Conservation (phyloP, 345 rosid genomes). For the Murraya koenigii region DNA sequence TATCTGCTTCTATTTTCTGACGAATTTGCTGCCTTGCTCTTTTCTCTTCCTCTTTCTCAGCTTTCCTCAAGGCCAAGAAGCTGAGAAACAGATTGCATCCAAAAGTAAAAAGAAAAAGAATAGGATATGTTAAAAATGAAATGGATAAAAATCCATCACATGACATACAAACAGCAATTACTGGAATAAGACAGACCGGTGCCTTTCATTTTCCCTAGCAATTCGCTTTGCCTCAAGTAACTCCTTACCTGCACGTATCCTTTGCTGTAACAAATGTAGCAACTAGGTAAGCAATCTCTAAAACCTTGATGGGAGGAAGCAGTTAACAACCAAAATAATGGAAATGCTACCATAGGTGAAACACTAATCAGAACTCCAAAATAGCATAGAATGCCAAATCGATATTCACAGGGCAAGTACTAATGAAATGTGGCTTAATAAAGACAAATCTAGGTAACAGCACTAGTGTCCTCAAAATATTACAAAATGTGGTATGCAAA, state of each 20-base stretch:
- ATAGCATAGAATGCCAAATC: background rate
- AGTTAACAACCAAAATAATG: background rate
- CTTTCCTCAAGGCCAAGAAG: conserved; percentile 45
- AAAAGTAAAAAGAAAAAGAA: conserved; percentile 12
- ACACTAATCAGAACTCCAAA: background rate
- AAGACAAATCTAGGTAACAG: background rate
- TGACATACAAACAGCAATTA: background rate
- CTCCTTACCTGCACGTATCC: conserved; percentile 71
- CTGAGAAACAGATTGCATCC: conserved; percentile 29
- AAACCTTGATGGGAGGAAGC: background rate
- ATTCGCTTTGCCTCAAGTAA: conserved; percentile 48
- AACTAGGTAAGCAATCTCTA: conserved; percentile 2
- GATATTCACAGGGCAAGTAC: background rate
- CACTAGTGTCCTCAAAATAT: background rate
- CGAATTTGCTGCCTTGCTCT: conserved; percentile 64
- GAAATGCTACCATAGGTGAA: background rate
- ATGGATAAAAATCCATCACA: background rate
- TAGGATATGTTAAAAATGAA: background rate
- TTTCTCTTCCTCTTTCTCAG: conserved; percentile 62
- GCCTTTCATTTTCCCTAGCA: conserved; percentile 72
- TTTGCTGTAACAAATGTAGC: conserved; percentile 44
- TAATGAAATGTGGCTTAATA: background rate
- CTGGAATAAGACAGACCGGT: conserved; percentile 42
- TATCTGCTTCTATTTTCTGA: conserved; percentile 64
- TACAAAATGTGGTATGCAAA: background rate